A percentile compares a stretch with the other conserved stretches of the same genome.
Conservation (phyloP, 164 flowering plant genomes). For the Warburgia ugandensis region DNA sequence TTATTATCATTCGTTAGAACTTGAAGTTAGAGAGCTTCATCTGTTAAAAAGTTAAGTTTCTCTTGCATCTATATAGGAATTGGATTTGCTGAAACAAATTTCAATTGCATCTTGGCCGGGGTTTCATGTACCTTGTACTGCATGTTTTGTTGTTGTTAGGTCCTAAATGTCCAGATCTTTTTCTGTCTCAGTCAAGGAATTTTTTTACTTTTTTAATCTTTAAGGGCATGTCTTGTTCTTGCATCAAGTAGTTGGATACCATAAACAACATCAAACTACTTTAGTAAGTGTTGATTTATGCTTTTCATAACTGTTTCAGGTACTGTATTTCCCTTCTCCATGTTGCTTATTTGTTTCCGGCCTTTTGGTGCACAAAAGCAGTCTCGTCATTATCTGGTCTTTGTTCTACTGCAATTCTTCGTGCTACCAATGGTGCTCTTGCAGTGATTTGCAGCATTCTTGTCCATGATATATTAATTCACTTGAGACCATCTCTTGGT, state of each 20-base stretch:
- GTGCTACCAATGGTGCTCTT: slow-evolving; percentile 62
- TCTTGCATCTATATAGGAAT: too few species aligned
- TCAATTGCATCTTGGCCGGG: too few species aligned
- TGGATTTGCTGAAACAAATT: too few species aligned
- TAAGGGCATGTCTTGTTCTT: background rate
- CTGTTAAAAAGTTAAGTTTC: too few species aligned
- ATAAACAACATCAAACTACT: background rate
- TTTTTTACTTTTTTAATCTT: background rate
- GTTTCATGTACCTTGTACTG: background rate
- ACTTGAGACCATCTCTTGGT: slow-evolving; percentile 49
- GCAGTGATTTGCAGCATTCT: slow-evolving; percentile 66
- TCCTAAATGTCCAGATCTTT: too few species aligned
- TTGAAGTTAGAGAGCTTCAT: too few species aligned
- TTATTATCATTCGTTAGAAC: too few species aligned
- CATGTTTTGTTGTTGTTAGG: background rate
- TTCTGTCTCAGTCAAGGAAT: background rate
- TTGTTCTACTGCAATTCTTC: slow-evolving; percentile 63
- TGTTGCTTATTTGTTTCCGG: slow-evolving; percentile 83
- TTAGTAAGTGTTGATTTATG: slow-evolving; percentile 15
- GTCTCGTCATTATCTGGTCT: slow-evolving; percentile 40
- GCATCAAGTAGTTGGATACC: background rate
- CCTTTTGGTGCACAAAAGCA: slow-evolving; percentile 25
- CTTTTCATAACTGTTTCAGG: slow-evolving; percentile 54
- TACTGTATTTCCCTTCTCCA: slow-evolving; percentile 86
- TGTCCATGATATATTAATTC: slow-evolving; percentile 53